Percentiles rank a stretch among this genome's conserved stretches.
Evolutionary conservation across 2,329 filamentous ascomycete genomes (phyloP).

Genomic region (Sclerotinia minor): DNA sequence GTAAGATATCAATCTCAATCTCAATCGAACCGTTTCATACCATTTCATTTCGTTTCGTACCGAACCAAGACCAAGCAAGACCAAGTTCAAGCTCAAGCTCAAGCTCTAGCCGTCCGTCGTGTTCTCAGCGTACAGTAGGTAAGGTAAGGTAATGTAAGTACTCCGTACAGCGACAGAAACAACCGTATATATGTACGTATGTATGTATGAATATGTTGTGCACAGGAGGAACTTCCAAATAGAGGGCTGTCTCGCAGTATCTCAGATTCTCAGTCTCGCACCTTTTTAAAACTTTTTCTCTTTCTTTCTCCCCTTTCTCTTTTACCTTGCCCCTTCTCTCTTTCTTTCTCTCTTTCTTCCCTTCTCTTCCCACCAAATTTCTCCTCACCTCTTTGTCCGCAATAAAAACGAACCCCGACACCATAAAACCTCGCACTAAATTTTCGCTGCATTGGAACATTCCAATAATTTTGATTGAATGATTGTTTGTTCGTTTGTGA

Average conservation of each 20-base stretch:
- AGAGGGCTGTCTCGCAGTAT: too few relatives aligned
- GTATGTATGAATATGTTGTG: background rate
- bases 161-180: background rate
- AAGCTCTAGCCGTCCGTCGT: background rate
- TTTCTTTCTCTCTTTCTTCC: background rate
- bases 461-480: background rate
- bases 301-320: background rate
- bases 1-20: background rate
- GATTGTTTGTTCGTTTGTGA: background rate
- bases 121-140: background rate
- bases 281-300: background rate
- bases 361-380: background rate
- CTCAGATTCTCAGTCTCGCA: too few relatives aligned
- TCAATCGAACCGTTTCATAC: background rate
- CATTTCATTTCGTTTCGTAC: too few relatives aligned
- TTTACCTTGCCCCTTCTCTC: background rate
- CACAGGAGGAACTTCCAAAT: background rate
- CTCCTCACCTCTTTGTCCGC: slow-evolving; percentile 5
- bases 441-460: slow-evolving; percentile 2
- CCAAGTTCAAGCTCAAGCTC: too few relatives aligned
- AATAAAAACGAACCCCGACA: background rate
- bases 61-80: too few relatives aligned
- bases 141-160: too few relatives aligned
- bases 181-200: too few relatives aligned
- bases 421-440: background rate